Evolutionary conservation across 345 rosid species (phyloP).

Genomic region (Eutrema heterophyllum): DNA sequence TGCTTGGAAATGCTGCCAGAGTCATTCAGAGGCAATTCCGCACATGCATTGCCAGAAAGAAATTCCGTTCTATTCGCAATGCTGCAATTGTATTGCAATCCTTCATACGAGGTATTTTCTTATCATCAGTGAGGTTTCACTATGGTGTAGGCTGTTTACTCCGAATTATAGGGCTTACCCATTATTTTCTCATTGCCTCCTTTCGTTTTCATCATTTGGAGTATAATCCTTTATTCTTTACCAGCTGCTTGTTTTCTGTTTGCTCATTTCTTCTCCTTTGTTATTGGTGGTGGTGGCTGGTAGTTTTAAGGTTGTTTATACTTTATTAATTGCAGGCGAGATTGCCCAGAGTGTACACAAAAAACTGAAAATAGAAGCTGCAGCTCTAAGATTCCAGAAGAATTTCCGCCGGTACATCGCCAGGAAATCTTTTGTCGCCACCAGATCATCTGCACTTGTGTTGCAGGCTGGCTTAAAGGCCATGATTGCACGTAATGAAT

Average conservation of each 20-base stretch:
- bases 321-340: constrained; percentile 39
- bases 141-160: constrained; percentile 2
- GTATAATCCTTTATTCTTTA: background rate
- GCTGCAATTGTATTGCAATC: constrained; percentile 77
- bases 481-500: constrained; percentile 85
- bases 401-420: constrained; percentile 55
- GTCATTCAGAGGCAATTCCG: constrained; percentile 71
- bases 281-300: constrained; percentile 8
- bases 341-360: constrained; percentile 56
- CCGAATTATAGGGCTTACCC: background rate
- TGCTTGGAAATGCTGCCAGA: constrained; percentile 93
- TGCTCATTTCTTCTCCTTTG: constrained; percentile 6
- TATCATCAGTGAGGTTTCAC: background rate
- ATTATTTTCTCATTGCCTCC: background rate
- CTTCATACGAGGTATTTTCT: constrained; percentile 62
- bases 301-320: background rate
- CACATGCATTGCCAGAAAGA: constrained; percentile 70
- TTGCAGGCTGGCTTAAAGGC: constrained; percentile 87
- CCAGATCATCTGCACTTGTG: constrained; percentile 50
- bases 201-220: constrained; percentile 6
- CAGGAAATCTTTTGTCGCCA: constrained; percentile 46
- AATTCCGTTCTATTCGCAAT: constrained; percentile 54
- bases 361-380: constrained; percentile 62
- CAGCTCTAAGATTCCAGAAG: constrained; percentile 81
- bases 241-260: background rate